Percentiles rank a stretch among this genome's conserved stretches.
These are phyloP conservation scores for Echeveria elegans DNA, from an alignment of 164 flowering plant species.

Conservation along the genomic window DNA sequence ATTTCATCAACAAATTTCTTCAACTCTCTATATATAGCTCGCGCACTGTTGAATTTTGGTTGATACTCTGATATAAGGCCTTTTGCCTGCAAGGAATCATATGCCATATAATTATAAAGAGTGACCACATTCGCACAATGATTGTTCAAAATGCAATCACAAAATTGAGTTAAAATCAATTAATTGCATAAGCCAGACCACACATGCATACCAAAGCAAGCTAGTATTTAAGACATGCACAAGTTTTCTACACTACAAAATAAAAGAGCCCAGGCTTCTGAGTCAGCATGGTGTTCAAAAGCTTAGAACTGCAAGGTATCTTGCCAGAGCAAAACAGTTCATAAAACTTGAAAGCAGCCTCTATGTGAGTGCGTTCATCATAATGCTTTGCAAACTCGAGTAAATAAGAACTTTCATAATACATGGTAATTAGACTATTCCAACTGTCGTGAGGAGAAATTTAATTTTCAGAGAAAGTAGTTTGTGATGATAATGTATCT, in stretches of 20 bases:
- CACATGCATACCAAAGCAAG: not conserved
- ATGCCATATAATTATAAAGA: slow-evolving; percentile 4
- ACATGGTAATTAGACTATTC: too few relatives aligned
- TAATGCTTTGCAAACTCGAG: not conserved
- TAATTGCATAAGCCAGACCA: not conserved
- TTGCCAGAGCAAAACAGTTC: too few relatives aligned
- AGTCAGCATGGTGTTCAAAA: not conserved
- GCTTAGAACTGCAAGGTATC: too few relatives aligned
- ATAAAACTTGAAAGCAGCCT: too few relatives aligned
- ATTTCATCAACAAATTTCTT: slow-evolving; percentile 90
- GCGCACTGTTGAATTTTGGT: slow-evolving; percentile 93
- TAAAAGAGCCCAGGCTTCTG: not conserved
- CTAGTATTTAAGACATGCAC: not conserved
- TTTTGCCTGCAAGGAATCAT: slow-evolving; percentile 64
- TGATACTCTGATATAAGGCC: slow-evolving; percentile 90
- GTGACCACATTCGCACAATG: not conserved
- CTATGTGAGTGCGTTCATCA: not conserved
- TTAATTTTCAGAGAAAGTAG: not conserved
- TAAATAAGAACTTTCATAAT: not conserved
- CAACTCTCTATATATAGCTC: slow-evolving; percentile 84
- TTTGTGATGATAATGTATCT: not conserved
- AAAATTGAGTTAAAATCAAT: not conserved
- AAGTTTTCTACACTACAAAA: not conserved
- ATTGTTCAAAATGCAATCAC: not conserved
- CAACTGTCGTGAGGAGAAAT: too few relatives aligned